Conservation (phyloP, 805 yeast species). For the Ogataea allantospora region DNA sequence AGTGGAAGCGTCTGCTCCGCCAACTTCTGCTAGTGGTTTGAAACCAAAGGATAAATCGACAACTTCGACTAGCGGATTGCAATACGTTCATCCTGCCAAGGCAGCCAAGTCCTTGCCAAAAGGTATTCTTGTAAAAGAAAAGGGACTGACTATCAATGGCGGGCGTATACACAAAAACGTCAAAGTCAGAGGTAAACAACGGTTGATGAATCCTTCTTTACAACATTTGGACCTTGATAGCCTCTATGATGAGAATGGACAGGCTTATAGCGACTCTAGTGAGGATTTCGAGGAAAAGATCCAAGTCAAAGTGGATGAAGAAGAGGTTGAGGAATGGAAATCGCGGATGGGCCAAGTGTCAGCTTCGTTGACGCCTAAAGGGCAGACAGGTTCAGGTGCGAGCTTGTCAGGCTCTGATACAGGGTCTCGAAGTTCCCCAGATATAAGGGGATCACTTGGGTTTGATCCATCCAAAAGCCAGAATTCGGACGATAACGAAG, state of each 20-base stretch:
- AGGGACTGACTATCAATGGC: slow-evolving; percentile 9
- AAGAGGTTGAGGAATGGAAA: slow-evolving; percentile 7
- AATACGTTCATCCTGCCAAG: slow-evolving; percentile 5
- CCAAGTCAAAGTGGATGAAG: slow-evolving; percentile 36
- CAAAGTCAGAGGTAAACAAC: slow-evolving; percentile 23
- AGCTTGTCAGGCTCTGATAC: slow-evolving; percentile 13
- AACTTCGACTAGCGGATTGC: neutral
- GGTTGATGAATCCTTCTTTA: slow-evolving; percentile 25
- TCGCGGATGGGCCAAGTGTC: slow-evolving; percentile 4
- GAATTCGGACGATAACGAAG: slow-evolving; percentile 14
- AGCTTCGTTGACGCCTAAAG: slow-evolving; percentile 7
- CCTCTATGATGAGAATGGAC: slow-evolving; percentile 22
- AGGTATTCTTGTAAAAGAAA: slow-evolving; percentile 18
- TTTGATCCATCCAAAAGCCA: slow-evolving; percentile 12
- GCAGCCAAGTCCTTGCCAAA: slow-evolving; percentile 12
- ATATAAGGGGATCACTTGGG: slow-evolving; percentile 4
- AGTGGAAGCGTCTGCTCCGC: slow-evolving; percentile 16
- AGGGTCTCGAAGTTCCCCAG: slow-evolving; percentile 17
- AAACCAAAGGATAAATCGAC: slow-evolving; percentile 1
- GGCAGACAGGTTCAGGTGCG: slow-evolving; percentile 1
- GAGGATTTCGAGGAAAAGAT: slow-evolving; percentile 38
- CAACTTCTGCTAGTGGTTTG: neutral
- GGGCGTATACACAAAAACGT: slow-evolving; percentile 19
- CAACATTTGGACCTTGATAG: slow-evolving; percentile 26
- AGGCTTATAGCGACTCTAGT: slow-evolving; percentile 18